Conservation (phyloP, 345 rosid species). For the Heritiera littoralis region DNA sequence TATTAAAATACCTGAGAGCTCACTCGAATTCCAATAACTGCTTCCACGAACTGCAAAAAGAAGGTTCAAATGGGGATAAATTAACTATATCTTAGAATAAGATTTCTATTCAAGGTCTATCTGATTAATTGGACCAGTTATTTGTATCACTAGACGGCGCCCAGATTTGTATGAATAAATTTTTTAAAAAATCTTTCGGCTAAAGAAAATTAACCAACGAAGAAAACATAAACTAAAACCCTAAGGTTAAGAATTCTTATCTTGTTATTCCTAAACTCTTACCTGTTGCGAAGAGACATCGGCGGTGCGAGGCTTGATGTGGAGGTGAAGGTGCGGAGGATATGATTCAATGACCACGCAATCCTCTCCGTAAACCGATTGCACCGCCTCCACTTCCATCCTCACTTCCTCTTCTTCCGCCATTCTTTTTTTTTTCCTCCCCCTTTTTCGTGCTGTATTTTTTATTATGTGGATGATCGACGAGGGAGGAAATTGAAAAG, state of each 20-base stretch:
- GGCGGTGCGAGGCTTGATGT: constrained; percentile 80
- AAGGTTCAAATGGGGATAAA: background rate
- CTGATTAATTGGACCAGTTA: background rate
- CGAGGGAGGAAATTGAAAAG: too few species aligned
- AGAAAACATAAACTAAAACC: background rate
- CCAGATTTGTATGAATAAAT: too few species aligned
- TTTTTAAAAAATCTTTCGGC: too few species aligned
- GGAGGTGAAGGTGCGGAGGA: constrained; percentile 74
- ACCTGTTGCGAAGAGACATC: constrained; percentile 95
- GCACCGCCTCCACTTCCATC: constrained; percentile 77
- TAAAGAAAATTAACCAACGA: background rate
- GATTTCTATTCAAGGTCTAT: background rate
- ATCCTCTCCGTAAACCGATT: constrained; percentile 75
- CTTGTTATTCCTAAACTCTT: background rate
- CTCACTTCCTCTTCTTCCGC: constrained; percentile 60
- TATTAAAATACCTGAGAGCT: too few species aligned
- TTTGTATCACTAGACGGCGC: background rate
- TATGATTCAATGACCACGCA: constrained; percentile 54
- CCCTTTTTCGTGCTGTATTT: too few species aligned
- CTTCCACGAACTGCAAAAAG: constrained; percentile 83
- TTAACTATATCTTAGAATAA: background rate
- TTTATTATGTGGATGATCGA: too few species aligned
- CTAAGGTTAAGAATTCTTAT: background rate
- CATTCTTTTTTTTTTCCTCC: constrained; percentile 22
- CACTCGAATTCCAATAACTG: constrained; percentile 49